phyloP scores from a whole-genome alignment of 805 yeast species.

The Lachancea mirantina region DNA sequence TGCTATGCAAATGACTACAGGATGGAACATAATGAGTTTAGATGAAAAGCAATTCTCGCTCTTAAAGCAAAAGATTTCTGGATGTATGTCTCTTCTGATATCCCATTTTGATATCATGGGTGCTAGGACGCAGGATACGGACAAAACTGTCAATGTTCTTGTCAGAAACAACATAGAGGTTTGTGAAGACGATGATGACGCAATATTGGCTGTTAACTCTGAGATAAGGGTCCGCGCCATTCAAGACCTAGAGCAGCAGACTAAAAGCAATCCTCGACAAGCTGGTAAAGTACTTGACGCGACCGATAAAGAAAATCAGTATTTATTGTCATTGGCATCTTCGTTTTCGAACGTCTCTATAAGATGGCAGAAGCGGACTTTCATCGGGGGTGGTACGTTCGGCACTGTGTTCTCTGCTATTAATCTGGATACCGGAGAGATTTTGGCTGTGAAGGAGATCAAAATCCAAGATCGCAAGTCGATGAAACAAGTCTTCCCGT shows the following conservation, averaged over 20 bases:
- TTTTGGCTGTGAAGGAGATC: constrained; percentile 95
- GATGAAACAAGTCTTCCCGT: constrained; percentile 74
- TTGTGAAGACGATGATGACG: constrained; percentile 46
- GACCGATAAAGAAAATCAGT: constrained; percentile 79
- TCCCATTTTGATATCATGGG: constrained; percentile 99
- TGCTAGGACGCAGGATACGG: constrained; percentile 69
- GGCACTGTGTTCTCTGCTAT: constrained; percentile 91
- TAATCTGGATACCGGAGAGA: constrained; percentile 89
- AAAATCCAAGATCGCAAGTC: constrained; percentile 83
- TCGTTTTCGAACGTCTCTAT: constrained; percentile 84
- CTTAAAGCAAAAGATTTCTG: constrained; percentile 77
- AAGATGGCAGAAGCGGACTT: constrained; percentile 94
- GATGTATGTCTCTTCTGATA: constrained; percentile 87
- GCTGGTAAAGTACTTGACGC: constrained; percentile 90
- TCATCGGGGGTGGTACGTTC: constrained; percentile 92
- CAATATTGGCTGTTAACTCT: constrained; percentile 49
- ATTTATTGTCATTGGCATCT: constrained; percentile 77
- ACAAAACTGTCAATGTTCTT: constrained; percentile 35
- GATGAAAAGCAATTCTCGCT: constrained; percentile 67
- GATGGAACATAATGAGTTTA: constrained; percentile 77
- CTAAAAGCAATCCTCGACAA: constrained; percentile 38
- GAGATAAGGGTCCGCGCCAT: constrained; percentile 65
- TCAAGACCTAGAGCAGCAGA: constrained; percentile 48
- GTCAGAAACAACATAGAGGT: constrained; percentile 28
- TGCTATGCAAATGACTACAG: constrained; percentile 90